A percentile compares a stretch with the other conserved stretches of the same genome.
Evolutionary conservation across 495 filamentous ascomycete species (phyloP).

Genomic region (Tetracladium marchalianum): DNA sequence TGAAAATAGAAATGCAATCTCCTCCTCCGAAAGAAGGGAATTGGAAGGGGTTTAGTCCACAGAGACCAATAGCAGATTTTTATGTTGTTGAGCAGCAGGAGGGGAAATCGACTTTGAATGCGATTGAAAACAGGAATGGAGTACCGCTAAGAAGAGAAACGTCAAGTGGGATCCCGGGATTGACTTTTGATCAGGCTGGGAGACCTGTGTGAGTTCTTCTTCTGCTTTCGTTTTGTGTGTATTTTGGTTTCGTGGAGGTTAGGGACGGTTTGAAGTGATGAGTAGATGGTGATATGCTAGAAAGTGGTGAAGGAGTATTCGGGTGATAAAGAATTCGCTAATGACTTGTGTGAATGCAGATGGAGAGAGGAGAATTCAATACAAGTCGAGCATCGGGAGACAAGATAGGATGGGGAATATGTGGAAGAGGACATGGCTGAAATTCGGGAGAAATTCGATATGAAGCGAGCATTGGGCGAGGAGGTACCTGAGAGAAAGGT

Average conservation of each 20-base stretch:
- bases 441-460: too few relatives aligned
- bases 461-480: too few relatives aligned
- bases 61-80: too few relatives aligned
- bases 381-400: slow-evolving; percentile 4
- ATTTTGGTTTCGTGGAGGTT: neutral
- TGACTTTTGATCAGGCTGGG: slow-evolving; percentile 15
- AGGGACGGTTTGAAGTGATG: neutral
- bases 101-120: neutral
- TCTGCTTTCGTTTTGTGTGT: neutral
- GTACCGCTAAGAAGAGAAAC: slow-evolving; percentile 6
- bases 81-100: neutral
- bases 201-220: slow-evolving; percentile 10
- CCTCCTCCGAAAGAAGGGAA: too few relatives aligned
- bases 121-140: neutral
- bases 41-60: too few relatives aligned
- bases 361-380: slow-evolving; percentile 10
- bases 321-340: too few relatives aligned
- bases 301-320: too few relatives aligned
- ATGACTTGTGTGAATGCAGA: neutral
- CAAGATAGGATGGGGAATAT: neutral
- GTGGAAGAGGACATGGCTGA: too few relatives aligned
- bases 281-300: neutral
- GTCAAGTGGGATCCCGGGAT: slow-evolving; percentile 8
- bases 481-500: too few relatives aligned
- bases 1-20: too few relatives aligned